phyloP scores from a whole-genome alignment of 306 rosid genomes.

The Corylus avellana region DNA sequence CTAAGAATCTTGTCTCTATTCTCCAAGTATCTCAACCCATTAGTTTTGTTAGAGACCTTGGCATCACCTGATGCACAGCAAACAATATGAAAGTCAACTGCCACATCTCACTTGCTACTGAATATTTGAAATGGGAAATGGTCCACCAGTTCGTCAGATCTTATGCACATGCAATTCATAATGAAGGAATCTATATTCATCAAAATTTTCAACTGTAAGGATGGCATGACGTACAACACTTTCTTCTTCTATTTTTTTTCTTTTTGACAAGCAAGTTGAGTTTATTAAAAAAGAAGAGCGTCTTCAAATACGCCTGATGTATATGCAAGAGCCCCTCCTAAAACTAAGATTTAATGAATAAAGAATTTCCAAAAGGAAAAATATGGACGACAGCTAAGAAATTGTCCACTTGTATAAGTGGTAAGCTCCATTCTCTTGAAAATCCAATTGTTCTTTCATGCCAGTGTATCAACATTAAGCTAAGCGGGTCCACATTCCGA shows the following conservation, averaged over 20 bases:
- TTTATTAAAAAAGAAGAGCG: too few species aligned
- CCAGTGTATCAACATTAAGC: not conserved
- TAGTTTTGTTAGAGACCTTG: not conserved
- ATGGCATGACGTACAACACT: not conserved
- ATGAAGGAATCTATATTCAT: too few species aligned
- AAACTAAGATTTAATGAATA: too few species aligned
- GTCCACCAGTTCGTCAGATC: not conserved
- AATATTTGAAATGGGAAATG: not conserved
- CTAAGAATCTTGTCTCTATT: not conserved
- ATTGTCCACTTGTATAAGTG: not conserved
- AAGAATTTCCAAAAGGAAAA: too few species aligned
- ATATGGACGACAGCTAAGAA: too few species aligned
- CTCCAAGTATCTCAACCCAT: not conserved
- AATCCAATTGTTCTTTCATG: not conserved
- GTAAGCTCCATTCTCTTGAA: not conserved
- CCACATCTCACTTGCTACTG: not conserved
- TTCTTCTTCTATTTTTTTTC: not conserved
- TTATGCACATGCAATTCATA: not conserved
- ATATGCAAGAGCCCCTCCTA: too few species aligned
- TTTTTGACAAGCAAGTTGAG: not conserved
- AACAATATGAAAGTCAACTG: not conserved
- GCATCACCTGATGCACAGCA: not conserved
- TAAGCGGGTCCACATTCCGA: too few species aligned
- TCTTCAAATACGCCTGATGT: too few species aligned
- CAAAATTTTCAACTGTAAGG: not conserved